Evolutionary conservation across 129 eudicot genomes (phyloP), one percentile per base, ranked within the genome.

Genomic region (Pittosporum tobira): DNA sequence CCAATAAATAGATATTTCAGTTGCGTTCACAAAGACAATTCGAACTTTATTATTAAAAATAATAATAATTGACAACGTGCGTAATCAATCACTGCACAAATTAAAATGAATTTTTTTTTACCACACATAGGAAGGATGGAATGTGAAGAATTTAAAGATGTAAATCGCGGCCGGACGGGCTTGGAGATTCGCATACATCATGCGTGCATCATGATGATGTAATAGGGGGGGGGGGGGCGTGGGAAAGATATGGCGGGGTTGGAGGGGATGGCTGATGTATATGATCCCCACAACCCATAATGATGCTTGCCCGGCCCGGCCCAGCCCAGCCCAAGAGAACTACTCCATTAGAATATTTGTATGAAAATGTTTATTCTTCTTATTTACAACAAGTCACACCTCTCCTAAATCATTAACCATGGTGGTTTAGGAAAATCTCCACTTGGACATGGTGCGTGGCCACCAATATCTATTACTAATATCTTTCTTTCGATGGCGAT

Each of bases 401-500:
- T 16, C 54, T 12, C 44, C 45, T 14, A 40, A 40, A 40, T 40
- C 44, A 27, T 19, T 27, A 46, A 54, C n/a, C n/a, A n/a, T n/a
- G n/a, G n/a, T 57, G 49, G 47, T 4, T 67, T 56, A 55, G 48
- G 52, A 51, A 64, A 65, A 16, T 23, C 51, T 44, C 43, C 38
- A 37, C 37, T 51, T 56, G 57, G 27, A 29, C 46, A 20, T 30
- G 51, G 28, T 40, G 45, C 45, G 21, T 36, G 38, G 61, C 38
- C 57, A 61, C 24, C 50, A 37, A 56, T 25, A 40, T 14, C n/a
- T 40, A 1, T n/a, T 40, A 13, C 10, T 10, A 37, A 4, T 37
- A 37, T 40, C 2, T 40, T 10, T 11, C 13, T 13, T 40, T 40
- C 5, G 5, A 24, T 14, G 8, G 20, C 12, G 8, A 29, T 21